Conservation (phyloP, 1,139 yeast genomes). For the Magnusiomyces clavatus region DNA sequence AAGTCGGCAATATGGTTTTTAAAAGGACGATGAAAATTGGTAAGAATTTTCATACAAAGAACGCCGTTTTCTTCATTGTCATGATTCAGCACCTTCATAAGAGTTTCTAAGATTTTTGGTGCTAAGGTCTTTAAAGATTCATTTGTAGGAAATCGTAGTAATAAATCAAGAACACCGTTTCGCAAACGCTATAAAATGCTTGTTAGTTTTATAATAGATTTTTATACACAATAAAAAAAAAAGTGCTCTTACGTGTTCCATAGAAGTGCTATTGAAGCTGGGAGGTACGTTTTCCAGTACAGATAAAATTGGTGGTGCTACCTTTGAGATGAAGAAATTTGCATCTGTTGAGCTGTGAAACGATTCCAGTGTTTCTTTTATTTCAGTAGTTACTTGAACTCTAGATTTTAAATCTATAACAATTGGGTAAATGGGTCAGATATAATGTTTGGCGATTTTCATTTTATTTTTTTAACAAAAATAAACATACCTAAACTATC, state of each 20-base stretch:
- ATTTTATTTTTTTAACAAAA: no score
- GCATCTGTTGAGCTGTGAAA: constrained; percentile 76
- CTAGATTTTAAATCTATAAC: constrained; percentile 48
- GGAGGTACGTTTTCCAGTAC: constrained; percentile 63
- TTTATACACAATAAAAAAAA: background rate
- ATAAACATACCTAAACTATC: constrained; percentile 16
- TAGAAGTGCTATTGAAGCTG: constrained; percentile 40
- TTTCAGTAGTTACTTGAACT: constrained; percentile 65
- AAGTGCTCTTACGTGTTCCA: constrained; percentile 27
- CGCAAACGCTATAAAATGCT: constrained; percentile 42
- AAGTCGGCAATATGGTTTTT: constrained; percentile 53
- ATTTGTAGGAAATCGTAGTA: constrained; percentile 76
- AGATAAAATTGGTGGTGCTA: constrained; percentile 28
- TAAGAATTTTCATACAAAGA: constrained; percentile 78
- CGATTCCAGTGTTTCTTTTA: constrained; percentile 78
- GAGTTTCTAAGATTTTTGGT: constrained; percentile 48
- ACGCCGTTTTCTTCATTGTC: constrained; percentile 98
- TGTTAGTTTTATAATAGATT: constrained; percentile 3
- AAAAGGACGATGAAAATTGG: constrained; percentile 83
- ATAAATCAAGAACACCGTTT: constrained; percentile 65
- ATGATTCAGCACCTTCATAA: constrained; percentile 51
- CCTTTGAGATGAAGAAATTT: constrained; percentile 36
- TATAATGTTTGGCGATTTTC: no score
- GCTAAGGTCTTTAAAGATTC: constrained; percentile 75
- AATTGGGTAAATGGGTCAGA: constrained; percentile 8